Evolutionary conservation across 495 filamentous ascomycete species (phyloP), one percentile per base, ranked within the genome.

Genomic region (Xylaria acuta): DNA sequence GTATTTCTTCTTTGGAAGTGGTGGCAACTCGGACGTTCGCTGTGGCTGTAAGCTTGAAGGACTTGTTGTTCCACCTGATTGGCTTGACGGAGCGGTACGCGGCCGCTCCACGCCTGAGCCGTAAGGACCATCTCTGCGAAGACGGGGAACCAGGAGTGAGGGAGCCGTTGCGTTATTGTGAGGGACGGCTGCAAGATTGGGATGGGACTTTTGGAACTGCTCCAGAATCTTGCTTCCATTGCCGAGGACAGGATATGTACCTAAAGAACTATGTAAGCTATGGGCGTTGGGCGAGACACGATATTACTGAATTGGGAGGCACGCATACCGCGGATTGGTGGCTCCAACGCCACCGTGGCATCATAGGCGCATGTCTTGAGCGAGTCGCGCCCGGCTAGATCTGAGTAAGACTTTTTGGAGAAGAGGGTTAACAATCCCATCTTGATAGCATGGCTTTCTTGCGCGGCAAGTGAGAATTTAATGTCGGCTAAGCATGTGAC

Each of bases 371-470:
- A 69, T 1, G 79, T 65, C 69, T 79, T 84, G n/a, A 80, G 70
- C 34, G 58, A 38, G 58, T 60, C 34, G 58, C 58, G n/a, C 66
- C 76, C 78, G 38, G 51, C 40, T 69, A 74, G 71, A 67, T 73
- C 59, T 18, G 72, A 47, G 32, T 73, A 59, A 25, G 75, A 60
- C 60, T 77, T 84, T 64, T 71, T 81, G 12, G 78, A 74, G 40
- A 86, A 69, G 34, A 85, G 81, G 71, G 78, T 82, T 53, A 84
- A 75, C 71, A 84, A 75, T 71, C 84, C 83, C 84, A 86, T 86
- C 30, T 67, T 80, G 77, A 68, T 25, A 34, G 43, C 47, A 62
- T 54, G 34, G 27, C 69, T 34, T 34, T 71, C 16, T 22, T 53
- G 5, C 40, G 41, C 27, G 60, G 16, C 20, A 43, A 22, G 40